Evolutionary conservation across 78 protist species (phyloP).

Genomic region (Dictyostelium brefeldianum): DNA sequence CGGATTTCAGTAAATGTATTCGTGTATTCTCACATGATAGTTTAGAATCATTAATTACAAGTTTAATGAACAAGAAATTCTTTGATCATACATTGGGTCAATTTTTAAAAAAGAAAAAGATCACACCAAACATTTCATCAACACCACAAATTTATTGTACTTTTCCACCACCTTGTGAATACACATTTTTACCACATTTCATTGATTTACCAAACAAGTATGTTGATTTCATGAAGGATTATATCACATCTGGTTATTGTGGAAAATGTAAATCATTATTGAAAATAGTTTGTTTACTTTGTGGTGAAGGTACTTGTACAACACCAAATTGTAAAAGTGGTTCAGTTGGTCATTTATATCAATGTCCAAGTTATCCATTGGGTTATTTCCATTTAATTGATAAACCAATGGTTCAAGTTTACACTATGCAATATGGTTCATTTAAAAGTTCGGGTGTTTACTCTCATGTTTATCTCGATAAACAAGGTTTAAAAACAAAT

Average conservation of each 20-base stretch:
- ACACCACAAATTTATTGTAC: not conserved
- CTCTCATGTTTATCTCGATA: slow-evolving; percentile 9
- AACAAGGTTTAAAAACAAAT: not conserved
- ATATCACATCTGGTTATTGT: slow-evolving; percentile 35
- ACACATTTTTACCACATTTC: slow-evolving; percentile 32
- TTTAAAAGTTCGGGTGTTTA: not conserved
- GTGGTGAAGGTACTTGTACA: slow-evolving; percentile 37
- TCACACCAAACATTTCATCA: not conserved
- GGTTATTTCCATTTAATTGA: slow-evolving; percentile 33
- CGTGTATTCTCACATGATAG: not conserved
- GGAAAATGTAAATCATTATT: slow-evolving; percentile 30
- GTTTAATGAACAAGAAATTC: not conserved
- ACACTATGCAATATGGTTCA: slow-evolving; percentile 37
- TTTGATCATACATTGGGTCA: not conserved
- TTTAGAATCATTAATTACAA: not conserved
- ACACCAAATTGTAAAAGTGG: slow-evolving; percentile 35
- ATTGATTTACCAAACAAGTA: slow-evolving; percentile 31
- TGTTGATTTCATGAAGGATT: slow-evolving; percentile 19
- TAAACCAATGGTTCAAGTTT: slow-evolving; percentile 48
- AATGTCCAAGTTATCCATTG: slow-evolving; percentile 44
- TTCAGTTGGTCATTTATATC: slow-evolving; percentile 10
- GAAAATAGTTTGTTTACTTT: slow-evolving; percentile 53
- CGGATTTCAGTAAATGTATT: slow-evolving; percentile 4
- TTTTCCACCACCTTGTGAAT: slow-evolving; percentile 61
- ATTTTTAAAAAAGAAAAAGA: not conserved